Percentiles rank a stretch among this genome's conserved stretches.
phyloP scores from a whole-genome alignment of 2,329 filamentous ascomycete genomes.

The Apiospora hydei region DNA sequence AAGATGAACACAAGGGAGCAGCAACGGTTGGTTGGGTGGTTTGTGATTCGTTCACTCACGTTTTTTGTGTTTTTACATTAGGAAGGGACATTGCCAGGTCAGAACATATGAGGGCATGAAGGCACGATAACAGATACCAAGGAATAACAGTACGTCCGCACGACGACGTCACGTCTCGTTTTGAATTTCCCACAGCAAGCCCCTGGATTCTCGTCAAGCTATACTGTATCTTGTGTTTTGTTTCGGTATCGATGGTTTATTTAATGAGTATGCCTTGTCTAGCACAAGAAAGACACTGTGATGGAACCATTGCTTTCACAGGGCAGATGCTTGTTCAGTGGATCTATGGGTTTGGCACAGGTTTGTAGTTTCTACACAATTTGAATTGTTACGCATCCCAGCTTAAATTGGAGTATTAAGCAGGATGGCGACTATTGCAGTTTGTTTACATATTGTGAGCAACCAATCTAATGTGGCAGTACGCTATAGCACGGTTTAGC shows the following conservation, averaged over 20 bases:
- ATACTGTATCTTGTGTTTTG: neutral
- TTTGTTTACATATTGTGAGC: neutral
- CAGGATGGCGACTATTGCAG: neutral
- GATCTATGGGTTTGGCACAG: neutral
- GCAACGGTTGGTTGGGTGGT: neutral
- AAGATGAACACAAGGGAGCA: neutral
- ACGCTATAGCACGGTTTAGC: too few relatives aligned
- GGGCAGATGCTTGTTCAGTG: neutral
- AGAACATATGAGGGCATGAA: neutral
- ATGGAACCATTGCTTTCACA: neutral
- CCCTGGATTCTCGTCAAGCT: neutral
- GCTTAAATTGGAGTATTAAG: neutral
- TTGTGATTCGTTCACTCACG: neutral
- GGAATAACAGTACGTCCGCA: slow-evolving; percentile 12
- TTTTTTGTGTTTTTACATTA: neutral
- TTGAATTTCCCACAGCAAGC: neutral
- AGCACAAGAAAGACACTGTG: neutral
- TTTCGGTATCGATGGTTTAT: neutral
- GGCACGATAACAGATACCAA: slow-evolving; percentile 16
- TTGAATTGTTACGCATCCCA: neutral
- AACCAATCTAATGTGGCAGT: too few relatives aligned
- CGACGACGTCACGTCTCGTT: slow-evolving; percentile 1
- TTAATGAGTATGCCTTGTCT: neutral
- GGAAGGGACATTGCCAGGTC: neutral
- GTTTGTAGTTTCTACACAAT: neutral